Percentiles rank a stretch among this genome's conserved stretches.
phyloP scores from a whole-genome alignment of 2,329 filamentous ascomycete genomes.

The Penicillium aurantiogriseum region DNA sequence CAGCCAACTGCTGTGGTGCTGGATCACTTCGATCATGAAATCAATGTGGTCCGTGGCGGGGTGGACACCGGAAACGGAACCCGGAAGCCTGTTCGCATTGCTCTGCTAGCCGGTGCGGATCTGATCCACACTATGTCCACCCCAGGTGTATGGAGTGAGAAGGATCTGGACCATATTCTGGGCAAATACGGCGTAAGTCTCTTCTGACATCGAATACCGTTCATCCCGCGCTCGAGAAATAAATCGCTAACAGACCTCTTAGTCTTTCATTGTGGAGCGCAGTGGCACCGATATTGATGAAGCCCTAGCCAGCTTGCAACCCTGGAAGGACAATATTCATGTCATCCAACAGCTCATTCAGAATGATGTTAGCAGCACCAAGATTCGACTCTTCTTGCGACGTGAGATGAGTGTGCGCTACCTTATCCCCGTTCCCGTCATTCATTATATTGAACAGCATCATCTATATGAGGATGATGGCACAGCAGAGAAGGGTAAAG shows the following conservation, averaged over 20 bases:
- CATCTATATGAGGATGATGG: slow-evolving; percentile 60
- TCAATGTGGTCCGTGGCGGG: slow-evolving; percentile 75
- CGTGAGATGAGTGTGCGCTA: slow-evolving; percentile 81
- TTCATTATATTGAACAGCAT: slow-evolving; percentile 69
- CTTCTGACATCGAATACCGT: neutral
- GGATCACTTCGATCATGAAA: slow-evolving; percentile 87
- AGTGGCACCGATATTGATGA: slow-evolving; percentile 86
- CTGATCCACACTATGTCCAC: slow-evolving; percentile 72
- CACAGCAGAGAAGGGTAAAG: slow-evolving; percentile 38
- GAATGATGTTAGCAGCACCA: slow-evolving; percentile 77
- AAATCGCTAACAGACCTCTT: neutral
- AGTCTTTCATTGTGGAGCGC: slow-evolving; percentile 80
- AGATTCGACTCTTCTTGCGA: slow-evolving; percentile 77
- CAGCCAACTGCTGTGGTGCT: slow-evolving; percentile 85
- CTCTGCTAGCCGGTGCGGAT: slow-evolving; percentile 77
- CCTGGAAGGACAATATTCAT: slow-evolving; percentile 81
- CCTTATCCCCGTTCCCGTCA: slow-evolving; percentile 69
- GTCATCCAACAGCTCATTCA: slow-evolving; percentile 86
- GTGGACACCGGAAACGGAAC: slow-evolving; percentile 65
- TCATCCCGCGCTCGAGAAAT: neutral
- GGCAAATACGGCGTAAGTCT: slow-evolving; percentile 66
- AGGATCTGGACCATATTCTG: slow-evolving; percentile 85
- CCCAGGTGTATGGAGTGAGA: slow-evolving; percentile 72
- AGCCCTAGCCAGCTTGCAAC: slow-evolving; percentile 74
- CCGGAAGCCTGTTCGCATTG: slow-evolving; percentile 68